These are phyloP conservation scores for Protea cynaroides DNA, from an alignment of 164 flowering plant species.

Conservation along the genomic window DNA sequence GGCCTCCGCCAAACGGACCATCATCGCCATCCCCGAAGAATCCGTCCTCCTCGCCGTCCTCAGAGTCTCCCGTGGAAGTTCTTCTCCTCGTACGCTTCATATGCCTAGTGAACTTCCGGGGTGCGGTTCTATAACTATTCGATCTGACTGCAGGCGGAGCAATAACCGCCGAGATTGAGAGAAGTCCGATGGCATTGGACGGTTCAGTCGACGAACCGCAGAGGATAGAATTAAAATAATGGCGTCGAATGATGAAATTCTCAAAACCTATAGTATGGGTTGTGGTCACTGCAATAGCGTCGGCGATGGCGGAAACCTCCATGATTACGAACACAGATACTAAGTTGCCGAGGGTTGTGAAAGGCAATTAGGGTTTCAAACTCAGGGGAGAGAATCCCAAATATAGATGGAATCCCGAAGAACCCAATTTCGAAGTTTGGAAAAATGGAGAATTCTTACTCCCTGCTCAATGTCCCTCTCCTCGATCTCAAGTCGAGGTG, in stretches of 20 bases:
- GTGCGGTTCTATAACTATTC: constrained; percentile 15
- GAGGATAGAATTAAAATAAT: constrained; percentile 3
- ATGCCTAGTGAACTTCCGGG: constrained; percentile 30
- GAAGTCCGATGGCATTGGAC: constrained; percentile 10
- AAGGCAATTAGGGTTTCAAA: neutral
- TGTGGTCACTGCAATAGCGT: constrained; percentile 18
- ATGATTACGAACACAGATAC: neutral
- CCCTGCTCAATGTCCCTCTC: too few relatives aligned
- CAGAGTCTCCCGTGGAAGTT: constrained; percentile 25
- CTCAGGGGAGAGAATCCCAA: neutral
- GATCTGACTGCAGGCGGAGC: constrained; percentile 48
- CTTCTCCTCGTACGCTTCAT: constrained; percentile 36
- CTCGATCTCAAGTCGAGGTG: too few relatives aligned
- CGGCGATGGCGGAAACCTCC: constrained; percentile 32
- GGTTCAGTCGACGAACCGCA: neutral
- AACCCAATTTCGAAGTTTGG: neutral
- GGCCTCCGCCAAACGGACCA: constrained; percentile 38
- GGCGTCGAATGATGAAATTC: constrained; percentile 16
- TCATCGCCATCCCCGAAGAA: constrained; percentile 29
- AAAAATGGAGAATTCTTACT: neutral
- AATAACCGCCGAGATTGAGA: constrained; percentile 34
- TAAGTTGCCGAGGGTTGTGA: neutral
- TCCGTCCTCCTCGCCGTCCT: constrained; percentile 32
- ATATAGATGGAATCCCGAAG: neutral
- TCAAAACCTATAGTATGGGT: constrained; percentile 26